A percentile compares a stretch with the other conserved stretches of the same genome.
Conservation (phyloP, 106 monocot species). For the Triglochin maritima region DNA sequence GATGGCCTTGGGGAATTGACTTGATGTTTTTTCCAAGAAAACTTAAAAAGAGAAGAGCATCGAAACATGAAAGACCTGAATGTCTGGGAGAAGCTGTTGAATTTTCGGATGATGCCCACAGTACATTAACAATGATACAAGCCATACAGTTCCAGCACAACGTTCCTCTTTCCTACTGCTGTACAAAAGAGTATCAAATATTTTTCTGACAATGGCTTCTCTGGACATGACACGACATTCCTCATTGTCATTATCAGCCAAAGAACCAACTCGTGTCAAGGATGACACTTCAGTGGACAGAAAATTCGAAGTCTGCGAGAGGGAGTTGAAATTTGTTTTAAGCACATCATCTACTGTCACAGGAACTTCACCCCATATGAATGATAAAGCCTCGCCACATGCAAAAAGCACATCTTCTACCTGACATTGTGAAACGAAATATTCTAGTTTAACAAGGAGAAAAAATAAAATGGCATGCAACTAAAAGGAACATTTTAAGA, state of each 20-base stretch:
- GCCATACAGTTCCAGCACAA: conserved; percentile 88
- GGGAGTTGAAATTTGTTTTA: conserved; percentile 81
- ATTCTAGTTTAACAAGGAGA: background rate
- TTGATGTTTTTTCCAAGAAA: background rate
- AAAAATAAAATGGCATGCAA: background rate
- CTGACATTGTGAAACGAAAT: conserved; percentile 15
- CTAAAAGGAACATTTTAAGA: background rate
- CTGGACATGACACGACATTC: conserved; percentile 41
- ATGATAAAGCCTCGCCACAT: conserved; percentile 93
- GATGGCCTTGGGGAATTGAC: too few relatives aligned
- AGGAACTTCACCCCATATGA: conserved; percentile 94
- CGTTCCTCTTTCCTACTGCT: conserved; percentile 96
- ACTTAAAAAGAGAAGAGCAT: background rate
- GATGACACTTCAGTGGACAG: conserved; percentile 44
- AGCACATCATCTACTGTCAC: conserved; percentile 72
- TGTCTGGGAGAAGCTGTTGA: conserved; percentile 91
- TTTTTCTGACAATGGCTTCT: conserved; percentile 61
- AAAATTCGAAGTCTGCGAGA: conserved; percentile 70
- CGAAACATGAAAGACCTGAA: conserved; percentile 42
- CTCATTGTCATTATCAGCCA: conserved; percentile 19
- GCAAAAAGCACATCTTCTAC: conserved; percentile 95
- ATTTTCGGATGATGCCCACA: conserved; percentile 83
- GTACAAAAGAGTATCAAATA: conserved; percentile 77
- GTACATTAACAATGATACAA: conserved; percentile 85
- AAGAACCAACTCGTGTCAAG: conserved; percentile 5